phyloP scores from a whole-genome alignment of 371 early-diverging fungal genomes.

The Lichtheimia ornata region DNA sequence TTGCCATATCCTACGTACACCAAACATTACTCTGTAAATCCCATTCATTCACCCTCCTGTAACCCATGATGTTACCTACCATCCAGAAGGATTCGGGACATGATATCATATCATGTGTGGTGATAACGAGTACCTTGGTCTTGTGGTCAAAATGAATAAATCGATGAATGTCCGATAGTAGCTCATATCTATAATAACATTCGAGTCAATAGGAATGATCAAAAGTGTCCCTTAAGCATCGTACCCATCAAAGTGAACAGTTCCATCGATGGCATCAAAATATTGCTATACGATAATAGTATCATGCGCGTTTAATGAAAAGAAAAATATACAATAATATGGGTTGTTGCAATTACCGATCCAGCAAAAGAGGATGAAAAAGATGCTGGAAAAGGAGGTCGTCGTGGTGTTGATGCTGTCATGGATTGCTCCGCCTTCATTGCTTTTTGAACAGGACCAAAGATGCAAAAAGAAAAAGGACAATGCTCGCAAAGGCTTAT shows the following conservation, averaged over 20 bases:
- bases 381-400: too few species aligned
- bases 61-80: background rate
- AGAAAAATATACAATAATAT: too few species aligned
- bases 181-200: slow-evolving; percentile 1
- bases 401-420: too few species aligned
- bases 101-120: slow-evolving; percentile 5
- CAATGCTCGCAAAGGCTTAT: too few species aligned
- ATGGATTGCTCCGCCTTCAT: too few species aligned
- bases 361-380: too few species aligned
- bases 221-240: background rate
- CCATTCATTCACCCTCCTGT: too few species aligned
- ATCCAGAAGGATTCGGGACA: slow-evolving; percentile 6
- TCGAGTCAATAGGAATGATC: background rate
- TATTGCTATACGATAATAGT: slow-evolving; percentile 1
- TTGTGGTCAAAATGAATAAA: slow-evolving; percentile 12
- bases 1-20: slow-evolving; percentile 12
- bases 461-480: too few species aligned
- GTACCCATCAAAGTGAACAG: slow-evolving; percentile 12
- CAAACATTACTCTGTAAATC: too few species aligned
- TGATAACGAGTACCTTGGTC: slow-evolving; percentile 8
- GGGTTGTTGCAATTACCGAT: too few species aligned
- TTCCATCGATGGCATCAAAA: slow-evolving; percentile 14
- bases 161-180: slow-evolving; percentile 11
- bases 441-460: too few species aligned
- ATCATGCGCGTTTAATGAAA: too few species aligned